Percentiles rank a stretch among this genome's conserved stretches.
Evolutionary conservation across 106 monocot species (phyloP).

Genomic region (Acorus calamus): DNA sequence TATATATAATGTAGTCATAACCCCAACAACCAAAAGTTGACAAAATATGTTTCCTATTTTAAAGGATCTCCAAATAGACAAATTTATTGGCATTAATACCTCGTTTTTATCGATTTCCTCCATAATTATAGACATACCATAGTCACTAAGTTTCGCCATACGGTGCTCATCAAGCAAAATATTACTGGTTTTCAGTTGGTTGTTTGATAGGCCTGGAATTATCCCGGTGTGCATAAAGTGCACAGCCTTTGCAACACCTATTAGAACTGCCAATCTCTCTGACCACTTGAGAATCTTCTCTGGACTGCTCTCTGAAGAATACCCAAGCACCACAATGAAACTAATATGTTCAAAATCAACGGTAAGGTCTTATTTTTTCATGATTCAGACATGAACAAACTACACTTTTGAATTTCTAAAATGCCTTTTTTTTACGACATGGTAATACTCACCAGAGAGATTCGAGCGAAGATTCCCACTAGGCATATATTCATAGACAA

Average conservation of each 20-base stretch:
- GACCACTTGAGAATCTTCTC: constrained; percentile 73
- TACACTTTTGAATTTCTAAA: background rate
- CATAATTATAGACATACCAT: constrained; percentile 82
- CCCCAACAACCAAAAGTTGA: too few relatives aligned
- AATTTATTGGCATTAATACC: constrained; percentile 17
- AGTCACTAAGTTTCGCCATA: constrained; percentile 81
- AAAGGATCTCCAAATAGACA: constrained; percentile 1
- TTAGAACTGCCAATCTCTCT: constrained; percentile 58
- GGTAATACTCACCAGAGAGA: constrained; percentile 54
- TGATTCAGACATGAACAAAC: too few relatives aligned
- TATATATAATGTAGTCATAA: too few relatives aligned
- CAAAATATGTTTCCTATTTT: too few relatives aligned
- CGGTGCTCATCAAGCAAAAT: constrained; percentile 83
- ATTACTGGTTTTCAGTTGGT: constrained; percentile 51
- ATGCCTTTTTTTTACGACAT: too few relatives aligned
- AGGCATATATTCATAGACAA: constrained; percentile 79
- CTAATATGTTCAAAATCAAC: too few relatives aligned
- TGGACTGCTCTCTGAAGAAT: constrained; percentile 32
- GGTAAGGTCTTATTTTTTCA: too few relatives aligned
- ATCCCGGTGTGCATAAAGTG: constrained; percentile 86
- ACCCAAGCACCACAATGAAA: background rate
- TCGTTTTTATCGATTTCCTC: constrained; percentile 77
- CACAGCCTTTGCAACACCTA: constrained; percentile 73
- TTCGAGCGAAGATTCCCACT: constrained; percentile 56
- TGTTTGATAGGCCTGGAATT: constrained; percentile 84